phyloP scores from a whole-genome alignment of 345 rosid genomes.

The Anacardium occidentale region DNA sequence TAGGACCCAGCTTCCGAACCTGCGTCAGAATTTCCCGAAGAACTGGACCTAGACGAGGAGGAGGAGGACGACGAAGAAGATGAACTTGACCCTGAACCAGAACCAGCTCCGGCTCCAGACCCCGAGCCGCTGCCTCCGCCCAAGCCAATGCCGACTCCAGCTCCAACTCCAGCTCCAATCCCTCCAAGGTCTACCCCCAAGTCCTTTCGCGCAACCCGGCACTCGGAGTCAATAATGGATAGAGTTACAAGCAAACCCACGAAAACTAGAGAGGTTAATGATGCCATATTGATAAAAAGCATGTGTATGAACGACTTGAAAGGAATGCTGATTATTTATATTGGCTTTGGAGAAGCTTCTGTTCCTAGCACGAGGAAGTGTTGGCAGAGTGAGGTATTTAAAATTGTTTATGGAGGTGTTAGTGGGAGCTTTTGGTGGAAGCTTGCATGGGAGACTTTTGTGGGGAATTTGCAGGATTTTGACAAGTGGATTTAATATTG shows the following conservation, averaged over 20 bases:
- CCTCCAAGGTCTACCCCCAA: conserved; percentile 51
- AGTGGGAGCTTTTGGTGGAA: background rate
- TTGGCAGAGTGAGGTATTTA: background rate
- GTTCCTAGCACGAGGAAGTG: background rate
- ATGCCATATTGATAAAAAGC: conserved; percentile 1
- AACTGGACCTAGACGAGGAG: conserved; percentile 29
- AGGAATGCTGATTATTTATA: background rate
- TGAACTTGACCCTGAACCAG: conserved; percentile 31
- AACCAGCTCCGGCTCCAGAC: conserved; percentile 34
- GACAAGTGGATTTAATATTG: background rate
- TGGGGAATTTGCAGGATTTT: background rate
- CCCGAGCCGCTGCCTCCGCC: conserved; percentile 45
- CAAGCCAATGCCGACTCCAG: conserved; percentile 40
- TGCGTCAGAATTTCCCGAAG: conserved; percentile 12
- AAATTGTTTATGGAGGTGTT: background rate
- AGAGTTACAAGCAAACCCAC: conserved; percentile 28
- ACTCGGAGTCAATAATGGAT: conserved; percentile 29
- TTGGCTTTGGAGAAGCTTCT: background rate
- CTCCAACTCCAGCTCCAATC: conserved; percentile 42
- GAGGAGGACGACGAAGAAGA: conserved; percentile 5
- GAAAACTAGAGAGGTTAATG: conserved; percentile 12
- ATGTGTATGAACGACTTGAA: too few relatives aligned
- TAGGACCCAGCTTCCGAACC: conserved; percentile 36
- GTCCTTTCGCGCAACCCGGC: conserved; percentile 51
- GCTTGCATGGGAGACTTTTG: background rate